These are phyloP conservation scores for Phalaenopsis hybrid DNA, from an alignment of 116 monocot genomes.

Conservation along the genomic window DNA sequence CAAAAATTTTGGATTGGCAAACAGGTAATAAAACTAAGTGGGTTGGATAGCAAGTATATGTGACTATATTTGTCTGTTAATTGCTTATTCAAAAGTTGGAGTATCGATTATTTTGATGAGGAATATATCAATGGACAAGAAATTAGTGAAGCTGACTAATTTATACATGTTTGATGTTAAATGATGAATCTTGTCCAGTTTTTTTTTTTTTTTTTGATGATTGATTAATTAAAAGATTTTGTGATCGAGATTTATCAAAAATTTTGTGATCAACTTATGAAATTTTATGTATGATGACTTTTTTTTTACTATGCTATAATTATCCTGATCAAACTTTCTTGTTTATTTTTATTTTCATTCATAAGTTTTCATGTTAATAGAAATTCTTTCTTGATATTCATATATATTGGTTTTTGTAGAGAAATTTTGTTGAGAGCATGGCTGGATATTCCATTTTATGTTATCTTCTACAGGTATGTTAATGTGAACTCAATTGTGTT, in stretches of 20 bases:
- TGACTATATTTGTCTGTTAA: too few species aligned
- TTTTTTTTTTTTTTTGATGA: constrained; percentile 1
- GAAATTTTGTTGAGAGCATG: constrained; percentile 99
- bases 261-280: neutral
- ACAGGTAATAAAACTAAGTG: too few species aligned
- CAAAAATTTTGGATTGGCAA: too few species aligned
- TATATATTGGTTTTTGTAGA: constrained; percentile 39
- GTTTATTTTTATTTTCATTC: neutral
- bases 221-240: neutral
- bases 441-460: constrained; percentile 98
- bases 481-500: neutral
- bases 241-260: neutral
- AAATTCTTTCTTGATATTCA: neutral
- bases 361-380: neutral
- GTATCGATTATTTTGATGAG: too few species aligned
- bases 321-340: neutral
- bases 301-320: neutral
- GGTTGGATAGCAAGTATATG: too few species aligned
- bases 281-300: neutral
- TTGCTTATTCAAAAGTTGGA: too few species aligned
- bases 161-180: too few species aligned
- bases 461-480: constrained; percentile 82
- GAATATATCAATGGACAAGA: too few species aligned
- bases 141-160: too few species aligned
- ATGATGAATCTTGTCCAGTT: too few species aligned